These are phyloP conservation scores for Salisapilia sapeloensis DNA, from an alignment of 352 stramenopile species.

Conservation along the genomic window DNA sequence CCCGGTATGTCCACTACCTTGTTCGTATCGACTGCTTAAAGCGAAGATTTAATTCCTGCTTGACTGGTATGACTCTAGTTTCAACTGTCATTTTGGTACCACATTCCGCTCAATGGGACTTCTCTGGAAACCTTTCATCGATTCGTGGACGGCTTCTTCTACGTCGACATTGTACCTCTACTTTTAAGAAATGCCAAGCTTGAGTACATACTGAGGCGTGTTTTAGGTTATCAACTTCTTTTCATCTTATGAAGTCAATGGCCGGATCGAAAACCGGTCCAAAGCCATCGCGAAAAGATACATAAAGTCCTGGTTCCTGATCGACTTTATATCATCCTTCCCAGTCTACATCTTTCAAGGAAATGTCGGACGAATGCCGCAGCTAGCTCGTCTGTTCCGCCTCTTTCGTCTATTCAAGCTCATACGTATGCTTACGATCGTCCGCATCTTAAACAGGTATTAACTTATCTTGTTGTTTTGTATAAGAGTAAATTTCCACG, in stretches of 20 bases:
- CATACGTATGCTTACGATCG: constrained; percentile 52
- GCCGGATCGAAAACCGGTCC: constrained; percentile 29
- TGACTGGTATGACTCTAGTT: constrained; percentile 20
- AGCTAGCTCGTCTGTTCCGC: constrained; percentile 37
- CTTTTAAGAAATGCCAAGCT: too few relatives aligned
- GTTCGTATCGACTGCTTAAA: too few relatives aligned
- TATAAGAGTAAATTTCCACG: not conserved
- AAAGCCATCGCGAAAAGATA: constrained; percentile 32
- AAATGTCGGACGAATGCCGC: constrained; percentile 35
- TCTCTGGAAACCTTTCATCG: constrained; percentile 36
- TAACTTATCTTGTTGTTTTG: not conserved
- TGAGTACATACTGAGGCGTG: not conserved
- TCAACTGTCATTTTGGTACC: constrained; percentile 35
- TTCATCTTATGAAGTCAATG: constrained; percentile 42
- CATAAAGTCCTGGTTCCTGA: constrained; percentile 45
- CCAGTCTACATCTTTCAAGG: constrained; percentile 51
- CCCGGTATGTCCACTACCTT: constrained; percentile 26
- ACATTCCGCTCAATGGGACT: constrained; percentile 4
- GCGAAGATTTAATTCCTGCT: constrained; percentile 1
- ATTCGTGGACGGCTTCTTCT: constrained; percentile 46
- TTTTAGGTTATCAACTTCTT: constrained; percentile 46
- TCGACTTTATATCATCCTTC: constrained; percentile 63
- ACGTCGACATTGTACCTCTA: too few relatives aligned
- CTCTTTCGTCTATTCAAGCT: constrained; percentile 46
- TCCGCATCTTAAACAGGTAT: constrained; percentile 42